Base-by-base conservation (phyloP, 2,329 filamentous ascomycete species). In the Colletotrichum destructivum region DNA sequence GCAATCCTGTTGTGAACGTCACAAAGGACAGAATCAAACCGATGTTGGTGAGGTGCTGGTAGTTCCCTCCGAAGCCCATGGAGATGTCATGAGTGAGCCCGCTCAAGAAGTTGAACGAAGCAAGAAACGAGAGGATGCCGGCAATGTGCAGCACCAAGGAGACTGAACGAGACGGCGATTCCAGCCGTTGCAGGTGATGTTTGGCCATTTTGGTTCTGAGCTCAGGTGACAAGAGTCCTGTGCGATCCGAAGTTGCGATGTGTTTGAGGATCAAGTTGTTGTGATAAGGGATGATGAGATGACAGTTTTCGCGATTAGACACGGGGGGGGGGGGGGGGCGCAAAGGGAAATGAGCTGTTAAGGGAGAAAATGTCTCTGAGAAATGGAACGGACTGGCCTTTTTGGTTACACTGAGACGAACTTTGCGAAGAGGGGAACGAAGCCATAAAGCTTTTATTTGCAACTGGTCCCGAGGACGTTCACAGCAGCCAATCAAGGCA, bases 31-130 rank as follows among this genome's bases (percentile, higher is more conserved):
- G 82, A 1, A 86, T 83, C 54, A 94, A 87, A 35, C 92, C 92
- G 69, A 94, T 88, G 77, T 94, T 94, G 74, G 92, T 95, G 42
- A 95, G 86, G 77, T 92, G 94, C 79, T 93, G 91, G 73, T 91
- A 88, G 77, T 93, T 88, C 82, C 91, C 87, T 69, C 92, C 92
- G 76, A 91, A 93, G 1, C 89, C 86, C 0, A 85, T 82, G 62
- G 87, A 87, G 55, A 91, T 86, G 62, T 84, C 81, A 13, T 84
- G 87, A 2, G 88, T 86, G 80, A 85, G 88, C 15, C 76, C 74
- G 18, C 79, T 75, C 2, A 91, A 81, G 75, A 87, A 89, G 70
- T 83, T 79, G 78, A 89, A 91, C 62, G 84, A 89, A 59, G 85
- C 84, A 23, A 80, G 75, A 76, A 90, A 90, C 8, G 87, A 89